phyloP scores from a whole-genome alignment of 768 basidiomycete species.

The Suillus alpinus region DNA sequence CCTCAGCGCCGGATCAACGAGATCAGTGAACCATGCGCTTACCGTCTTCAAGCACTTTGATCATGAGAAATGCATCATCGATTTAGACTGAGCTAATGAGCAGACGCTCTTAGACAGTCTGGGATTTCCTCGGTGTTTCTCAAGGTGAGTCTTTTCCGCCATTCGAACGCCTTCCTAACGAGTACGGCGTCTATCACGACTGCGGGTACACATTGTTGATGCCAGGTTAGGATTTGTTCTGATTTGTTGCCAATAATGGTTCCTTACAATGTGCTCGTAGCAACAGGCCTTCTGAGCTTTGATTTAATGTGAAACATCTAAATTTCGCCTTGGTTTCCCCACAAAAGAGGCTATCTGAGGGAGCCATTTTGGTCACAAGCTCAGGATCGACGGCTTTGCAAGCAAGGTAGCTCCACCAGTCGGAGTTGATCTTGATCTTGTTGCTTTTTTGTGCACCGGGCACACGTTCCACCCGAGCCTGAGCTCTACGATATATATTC shows the following conservation, averaged over 20 bases:
- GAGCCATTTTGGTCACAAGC: not conserved
- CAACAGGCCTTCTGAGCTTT: not conserved
- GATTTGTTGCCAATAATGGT: not conserved
- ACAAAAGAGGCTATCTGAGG: not conserved
- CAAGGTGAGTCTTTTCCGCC: constrained; percentile 3
- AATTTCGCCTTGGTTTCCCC: not conserved
- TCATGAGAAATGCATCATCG: not conserved
- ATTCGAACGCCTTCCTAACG: not conserved
- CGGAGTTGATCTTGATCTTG: constrained; percentile 1
- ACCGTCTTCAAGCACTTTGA: not conserved
- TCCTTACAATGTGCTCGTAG: constrained; percentile 4
- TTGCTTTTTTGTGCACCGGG: constrained; percentile 3
- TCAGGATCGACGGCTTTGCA: not conserved
- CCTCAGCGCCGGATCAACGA: not conserved
- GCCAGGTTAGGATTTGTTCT: not conserved
- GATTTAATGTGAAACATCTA: constrained; percentile 2
- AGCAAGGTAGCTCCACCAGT: constrained; percentile 4
- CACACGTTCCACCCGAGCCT: constrained; percentile 17
- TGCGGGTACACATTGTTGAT: not conserved
- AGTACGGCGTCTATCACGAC: not conserved
- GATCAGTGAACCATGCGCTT: not conserved
- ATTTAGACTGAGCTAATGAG: not conserved
- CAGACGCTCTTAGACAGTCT: not conserved
- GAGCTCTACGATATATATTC: constrained; percentile 9
- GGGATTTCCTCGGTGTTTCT: not conserved